Evolutionary conservation across 176 grass and related monocot genomes (phyloP).

Genomic region (Musa itinerans): DNA sequence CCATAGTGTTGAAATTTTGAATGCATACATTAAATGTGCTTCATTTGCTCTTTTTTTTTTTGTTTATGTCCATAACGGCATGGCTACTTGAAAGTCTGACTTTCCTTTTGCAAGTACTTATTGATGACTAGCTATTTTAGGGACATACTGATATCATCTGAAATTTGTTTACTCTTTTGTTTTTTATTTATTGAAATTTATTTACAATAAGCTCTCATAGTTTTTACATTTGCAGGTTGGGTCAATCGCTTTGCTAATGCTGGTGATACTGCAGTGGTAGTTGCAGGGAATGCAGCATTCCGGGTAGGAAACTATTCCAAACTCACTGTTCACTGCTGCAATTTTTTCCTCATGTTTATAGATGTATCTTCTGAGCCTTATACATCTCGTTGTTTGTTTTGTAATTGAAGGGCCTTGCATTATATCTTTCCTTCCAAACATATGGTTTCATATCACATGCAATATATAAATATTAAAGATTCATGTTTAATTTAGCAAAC

Average conservation of each 20-base stretch:
- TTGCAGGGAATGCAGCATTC: conserved; percentile 80
- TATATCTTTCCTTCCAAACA: too few species aligned
- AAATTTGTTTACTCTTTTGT: not conserved
- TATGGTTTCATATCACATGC: too few species aligned
- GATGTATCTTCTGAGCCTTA: too few species aligned
- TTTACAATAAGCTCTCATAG: not conserved
- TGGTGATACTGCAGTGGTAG: conserved; percentile 77
- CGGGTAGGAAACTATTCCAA: conserved; percentile 26
- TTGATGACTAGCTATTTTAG: not conserved
- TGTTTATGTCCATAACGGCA: not conserved
- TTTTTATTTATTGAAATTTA: not conserved
- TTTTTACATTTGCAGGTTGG: conserved; percentile 54
- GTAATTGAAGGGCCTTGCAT: too few species aligned
- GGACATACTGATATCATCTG: not conserved
- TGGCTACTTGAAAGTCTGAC: not conserved
- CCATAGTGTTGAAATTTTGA: not conserved
- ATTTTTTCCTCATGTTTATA: too few species aligned
- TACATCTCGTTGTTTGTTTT: too few species aligned
- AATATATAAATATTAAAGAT: too few species aligned
- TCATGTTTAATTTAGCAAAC: too few species aligned
- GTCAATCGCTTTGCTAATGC: conserved; percentile 97
- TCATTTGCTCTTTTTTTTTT: not conserved
- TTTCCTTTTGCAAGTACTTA: not conserved
- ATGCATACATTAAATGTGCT: not conserved
- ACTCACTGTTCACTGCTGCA: not conserved